Percentiles rank a stretch among this genome's conserved stretches.
These are phyloP conservation scores for Populus hybrid DNA, from an alignment of 441 rosid species.

Conservation along the genomic window DNA sequence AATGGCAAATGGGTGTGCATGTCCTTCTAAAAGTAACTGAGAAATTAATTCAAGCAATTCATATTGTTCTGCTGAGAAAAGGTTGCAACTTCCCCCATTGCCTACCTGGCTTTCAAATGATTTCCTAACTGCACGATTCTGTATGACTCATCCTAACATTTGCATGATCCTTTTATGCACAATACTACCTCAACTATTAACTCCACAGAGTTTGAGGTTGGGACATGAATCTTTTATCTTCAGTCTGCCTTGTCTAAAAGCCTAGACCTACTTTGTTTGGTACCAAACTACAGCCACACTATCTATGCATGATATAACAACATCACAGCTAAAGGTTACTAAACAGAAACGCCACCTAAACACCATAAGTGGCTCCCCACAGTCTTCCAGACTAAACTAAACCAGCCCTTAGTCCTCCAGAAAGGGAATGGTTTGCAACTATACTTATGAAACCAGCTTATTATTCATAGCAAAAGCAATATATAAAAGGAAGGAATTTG, in stretches of 20 bases:
- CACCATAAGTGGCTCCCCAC: not conserved
- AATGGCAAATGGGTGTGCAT: not conserved
- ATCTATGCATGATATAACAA: not conserved
- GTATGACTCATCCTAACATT: not conserved
- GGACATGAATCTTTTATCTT: not conserved
- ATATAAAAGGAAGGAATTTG: too few species aligned
- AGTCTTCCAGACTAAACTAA: not conserved
- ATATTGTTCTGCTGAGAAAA: not conserved
- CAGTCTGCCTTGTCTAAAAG: not conserved
- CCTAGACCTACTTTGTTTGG: not conserved
- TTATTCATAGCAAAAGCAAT: not conserved
- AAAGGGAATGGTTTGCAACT: not conserved
- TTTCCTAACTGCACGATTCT: not conserved
- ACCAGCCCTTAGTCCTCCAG: not conserved
- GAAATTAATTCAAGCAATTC: not conserved
- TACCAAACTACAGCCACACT: not conserved
- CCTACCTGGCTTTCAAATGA: not conserved
- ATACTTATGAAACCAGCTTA: not conserved
- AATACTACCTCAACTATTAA: not conserved
- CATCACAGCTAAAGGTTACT: not conserved
- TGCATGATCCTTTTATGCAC: not conserved
- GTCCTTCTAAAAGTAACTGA: not conserved
- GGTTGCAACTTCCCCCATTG: not conserved
- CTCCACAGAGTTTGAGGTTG: not conserved
- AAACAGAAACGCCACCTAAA: not conserved